phyloP scores from a whole-genome alignment of 495 filamentous ascomycete genomes.

The Astrothelium macrocarpum region DNA sequence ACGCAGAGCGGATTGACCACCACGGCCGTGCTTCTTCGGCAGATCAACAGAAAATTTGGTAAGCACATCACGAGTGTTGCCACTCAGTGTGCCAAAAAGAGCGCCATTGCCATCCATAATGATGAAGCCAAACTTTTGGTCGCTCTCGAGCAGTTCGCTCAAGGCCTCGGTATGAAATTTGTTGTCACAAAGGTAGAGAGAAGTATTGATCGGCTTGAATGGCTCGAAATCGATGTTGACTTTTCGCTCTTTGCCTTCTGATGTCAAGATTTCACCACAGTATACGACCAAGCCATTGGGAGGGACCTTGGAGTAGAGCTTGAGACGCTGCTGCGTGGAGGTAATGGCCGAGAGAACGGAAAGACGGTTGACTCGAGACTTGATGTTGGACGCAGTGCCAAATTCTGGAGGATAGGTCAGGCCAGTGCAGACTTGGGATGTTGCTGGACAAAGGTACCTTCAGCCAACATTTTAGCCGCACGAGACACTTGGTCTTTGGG shows the following conservation, averaged over 20 bases:
- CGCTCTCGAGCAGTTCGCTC: slow-evolving; percentile 90
- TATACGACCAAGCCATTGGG: slow-evolving; percentile 96
- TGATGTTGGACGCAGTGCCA: slow-evolving; percentile 97
- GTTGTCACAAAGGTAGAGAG: slow-evolving; percentile 97
- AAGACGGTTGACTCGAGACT: slow-evolving; percentile 95
- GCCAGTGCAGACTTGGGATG: background rate
- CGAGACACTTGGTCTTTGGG: slow-evolving; percentile 97
- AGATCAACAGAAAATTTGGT: slow-evolving; percentile 97
- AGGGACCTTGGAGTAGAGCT: slow-evolving; percentile 96
- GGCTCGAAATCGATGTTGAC: slow-evolving; percentile 99
- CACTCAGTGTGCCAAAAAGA: slow-evolving; percentile 89
- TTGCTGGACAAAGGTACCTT: slow-evolving; percentile 41
- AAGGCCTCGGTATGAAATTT: slow-evolving; percentile 98
- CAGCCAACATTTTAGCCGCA: slow-evolving; percentile 97
- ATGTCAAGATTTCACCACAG: slow-evolving; percentile 99
- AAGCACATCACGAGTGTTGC: slow-evolving; percentile 92
- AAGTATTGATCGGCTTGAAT: slow-evolving; percentile 99
- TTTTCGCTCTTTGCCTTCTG: slow-evolving; percentile 95
- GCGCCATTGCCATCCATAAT: slow-evolving; percentile 99
- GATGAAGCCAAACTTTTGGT: slow-evolving; percentile 98
- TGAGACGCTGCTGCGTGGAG: slow-evolving; percentile 95
- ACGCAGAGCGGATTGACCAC: slow-evolving; percentile 97
- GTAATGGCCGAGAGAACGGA: slow-evolving; percentile 97
- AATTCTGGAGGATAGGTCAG: slow-evolving; percentile 13
- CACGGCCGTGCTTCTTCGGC: slow-evolving; percentile 98